Conservation (phyloP, 331 rosid genomes). For the Pyracantha coccinea region DNA sequence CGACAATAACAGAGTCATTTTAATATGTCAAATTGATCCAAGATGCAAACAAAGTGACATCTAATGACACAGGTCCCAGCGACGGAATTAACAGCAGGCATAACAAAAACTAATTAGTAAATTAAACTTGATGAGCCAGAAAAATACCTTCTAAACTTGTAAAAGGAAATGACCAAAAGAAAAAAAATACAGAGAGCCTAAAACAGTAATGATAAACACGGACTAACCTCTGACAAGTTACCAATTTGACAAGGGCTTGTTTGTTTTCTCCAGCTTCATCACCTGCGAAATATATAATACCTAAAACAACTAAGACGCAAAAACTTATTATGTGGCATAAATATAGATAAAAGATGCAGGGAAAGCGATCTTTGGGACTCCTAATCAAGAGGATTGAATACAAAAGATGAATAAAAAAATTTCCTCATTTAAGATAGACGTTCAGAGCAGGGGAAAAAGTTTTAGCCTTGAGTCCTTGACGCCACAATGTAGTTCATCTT, state of each 20-base stretch:
- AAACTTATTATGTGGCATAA: not conserved
- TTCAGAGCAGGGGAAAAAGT: not conserved
- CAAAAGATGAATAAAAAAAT: not conserved
- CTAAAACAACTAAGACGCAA: not conserved
- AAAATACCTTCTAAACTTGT: not conserved
- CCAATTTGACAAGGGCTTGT: conserved; percentile 91
- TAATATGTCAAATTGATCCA: not conserved
- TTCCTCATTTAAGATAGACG: not conserved
- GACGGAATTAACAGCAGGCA: not conserved
- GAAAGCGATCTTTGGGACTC: not conserved
- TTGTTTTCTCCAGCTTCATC: conserved; percentile 92
- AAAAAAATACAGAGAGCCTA: not conserved
- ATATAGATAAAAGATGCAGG: not conserved
- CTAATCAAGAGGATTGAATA: not conserved
- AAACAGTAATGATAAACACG: not conserved
- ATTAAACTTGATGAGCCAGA: not conserved
- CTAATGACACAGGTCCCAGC: not conserved
- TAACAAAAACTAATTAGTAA: not conserved
- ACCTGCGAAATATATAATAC: conserved; percentile 38
- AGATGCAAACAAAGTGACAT: not conserved
- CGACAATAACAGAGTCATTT: not conserved
- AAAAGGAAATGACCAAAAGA: not conserved
- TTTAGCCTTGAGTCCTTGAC: too few species aligned
- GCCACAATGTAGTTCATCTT: not conserved
- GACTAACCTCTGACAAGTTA: conserved; percentile 65